Evolutionary conservation across 208 protist species (phyloP).

Genomic region (Trypanosoma mega): DNA sequence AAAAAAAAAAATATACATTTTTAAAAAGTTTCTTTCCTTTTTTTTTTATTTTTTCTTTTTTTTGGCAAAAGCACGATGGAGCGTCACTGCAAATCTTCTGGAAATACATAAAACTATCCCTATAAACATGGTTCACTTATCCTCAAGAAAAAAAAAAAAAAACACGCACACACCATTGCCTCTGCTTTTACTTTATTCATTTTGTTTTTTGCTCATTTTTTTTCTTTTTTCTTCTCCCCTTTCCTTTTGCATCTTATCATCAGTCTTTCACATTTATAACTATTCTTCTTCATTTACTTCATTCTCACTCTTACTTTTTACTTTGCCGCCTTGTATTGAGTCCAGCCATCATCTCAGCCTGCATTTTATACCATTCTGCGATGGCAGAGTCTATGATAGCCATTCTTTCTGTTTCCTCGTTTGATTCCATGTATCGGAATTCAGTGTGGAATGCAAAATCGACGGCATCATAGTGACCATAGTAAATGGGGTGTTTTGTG

Average conservation of each 20-base stretch:
- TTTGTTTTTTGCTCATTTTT: too few species aligned
- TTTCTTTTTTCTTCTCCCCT: too few species aligned
- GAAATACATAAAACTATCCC: background rate
- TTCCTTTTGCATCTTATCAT: too few species aligned
- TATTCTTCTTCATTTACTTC: too few species aligned
- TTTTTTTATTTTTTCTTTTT: background rate
- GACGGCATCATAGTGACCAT: constrained; percentile 40
- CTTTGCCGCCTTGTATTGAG: constrained; percentile 7
- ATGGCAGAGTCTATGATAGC: constrained; percentile 36
- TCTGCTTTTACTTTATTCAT: too few species aligned
- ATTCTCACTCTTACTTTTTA: too few species aligned
- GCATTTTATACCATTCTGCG: constrained; percentile 17
- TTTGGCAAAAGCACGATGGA: background rate
- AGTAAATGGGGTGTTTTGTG: constrained; percentile 22
- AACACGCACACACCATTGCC: background rate
- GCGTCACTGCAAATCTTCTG: background rate
- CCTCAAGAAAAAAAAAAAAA: constrained; percentile 15
- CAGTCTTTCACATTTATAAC: too few species aligned
- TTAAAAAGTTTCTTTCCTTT: too few species aligned
- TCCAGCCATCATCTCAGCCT: background rate
- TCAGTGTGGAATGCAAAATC: constrained; percentile 51
- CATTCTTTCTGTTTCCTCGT: constrained; percentile 74
- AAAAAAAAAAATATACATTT: too few species aligned
- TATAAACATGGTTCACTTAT: too few species aligned
- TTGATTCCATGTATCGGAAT: constrained; percentile 33